These are phyloP conservation scores for Dactylis glomerata DNA, from an alignment of 176 grass and related monocot genomes.

Conservation along the genomic window DNA sequence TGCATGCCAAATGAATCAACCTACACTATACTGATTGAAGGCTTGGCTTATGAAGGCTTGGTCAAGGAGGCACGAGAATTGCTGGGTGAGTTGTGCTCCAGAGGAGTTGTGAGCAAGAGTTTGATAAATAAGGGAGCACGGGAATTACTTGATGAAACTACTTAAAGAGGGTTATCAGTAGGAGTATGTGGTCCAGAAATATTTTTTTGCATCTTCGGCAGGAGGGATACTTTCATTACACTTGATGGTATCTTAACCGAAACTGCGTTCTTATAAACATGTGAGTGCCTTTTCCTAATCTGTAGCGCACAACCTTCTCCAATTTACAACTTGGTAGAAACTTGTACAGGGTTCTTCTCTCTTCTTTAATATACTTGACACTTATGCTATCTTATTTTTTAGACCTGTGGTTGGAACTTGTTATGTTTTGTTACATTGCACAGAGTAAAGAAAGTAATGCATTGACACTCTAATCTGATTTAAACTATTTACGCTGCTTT, in stretches of 20 bases:
- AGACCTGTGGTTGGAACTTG: not conserved
- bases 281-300: slow-evolving; percentile 6
- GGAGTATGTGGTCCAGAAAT: not conserved
- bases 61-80: slow-evolving; percentile 44
- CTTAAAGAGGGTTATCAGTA: not conserved
- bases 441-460: not conserved
- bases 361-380: not conserved
- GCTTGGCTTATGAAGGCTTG: slow-evolving; percentile 54
- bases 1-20: slow-evolving; percentile 54
- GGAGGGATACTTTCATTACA: not conserved
- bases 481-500: not conserved
- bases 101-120: slow-evolving; percentile 38
- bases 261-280: slow-evolving; percentile 19
- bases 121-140: slow-evolving; percentile 32
- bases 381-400: not conserved
- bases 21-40: slow-evolving; percentile 61
- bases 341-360: not conserved
- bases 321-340: not conserved
- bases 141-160: slow-evolving; percentile 30
- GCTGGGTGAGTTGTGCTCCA: slow-evolving; percentile 32
- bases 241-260: slow-evolving; percentile 5
- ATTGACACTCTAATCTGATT: not conserved
- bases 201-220: slow-evolving; percentile 4
- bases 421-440: not conserved
- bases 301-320: not conserved